Evolutionary conservation across 2,329 filamentous ascomycete genomes (phyloP).

Genomic region (Fusarium guadeloupense): DNA sequence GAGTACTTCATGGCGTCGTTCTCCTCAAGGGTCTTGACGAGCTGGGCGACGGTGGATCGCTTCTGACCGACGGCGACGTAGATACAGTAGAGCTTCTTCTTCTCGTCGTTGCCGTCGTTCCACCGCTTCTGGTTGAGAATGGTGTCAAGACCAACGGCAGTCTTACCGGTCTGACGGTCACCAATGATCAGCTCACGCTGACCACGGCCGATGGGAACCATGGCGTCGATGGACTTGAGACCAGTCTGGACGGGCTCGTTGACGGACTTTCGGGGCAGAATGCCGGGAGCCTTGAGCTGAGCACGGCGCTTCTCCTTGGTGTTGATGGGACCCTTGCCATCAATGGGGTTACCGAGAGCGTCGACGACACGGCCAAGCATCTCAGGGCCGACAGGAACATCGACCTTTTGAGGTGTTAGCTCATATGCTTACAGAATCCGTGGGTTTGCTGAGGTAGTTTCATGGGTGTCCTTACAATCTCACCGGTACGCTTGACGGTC

Average conservation of each 20-base stretch:
- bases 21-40: conserved; percentile 99
- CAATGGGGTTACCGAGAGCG: conserved; percentile 98
- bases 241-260: conserved; percentile 99
- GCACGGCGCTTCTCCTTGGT: conserved; percentile 92
- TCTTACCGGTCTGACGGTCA: conserved; percentile 99
- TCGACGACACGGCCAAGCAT: conserved; percentile 98
- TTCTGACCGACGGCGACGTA: conserved; percentile 99
- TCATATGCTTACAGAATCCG: neutral
- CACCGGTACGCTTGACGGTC: conserved; percentile 98
- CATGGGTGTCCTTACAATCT: conserved; percentile 79
- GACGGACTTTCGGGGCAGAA: conserved; percentile 96
- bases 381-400: conserved; percentile 91
- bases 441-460: neutral
- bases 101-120: conserved; percentile 88
- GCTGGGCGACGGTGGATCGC: conserved; percentile 98
- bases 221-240: conserved; percentile 98
- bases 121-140: conserved; percentile 99
- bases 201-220: conserved; percentile 99
- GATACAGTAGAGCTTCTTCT: conserved; percentile 99
- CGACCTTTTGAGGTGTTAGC: conserved; percentile 72
- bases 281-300: conserved; percentile 98
- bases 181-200: conserved; percentile 99
- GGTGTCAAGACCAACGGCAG: conserved; percentile 95
- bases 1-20: conserved; percentile 99
- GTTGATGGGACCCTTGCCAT: conserved; percentile 98